These are phyloP conservation scores for Plectosphaerella sp. DNA, from an alignment of 2,329 filamentous ascomycete genomes.

Conservation along the genomic window DNA sequence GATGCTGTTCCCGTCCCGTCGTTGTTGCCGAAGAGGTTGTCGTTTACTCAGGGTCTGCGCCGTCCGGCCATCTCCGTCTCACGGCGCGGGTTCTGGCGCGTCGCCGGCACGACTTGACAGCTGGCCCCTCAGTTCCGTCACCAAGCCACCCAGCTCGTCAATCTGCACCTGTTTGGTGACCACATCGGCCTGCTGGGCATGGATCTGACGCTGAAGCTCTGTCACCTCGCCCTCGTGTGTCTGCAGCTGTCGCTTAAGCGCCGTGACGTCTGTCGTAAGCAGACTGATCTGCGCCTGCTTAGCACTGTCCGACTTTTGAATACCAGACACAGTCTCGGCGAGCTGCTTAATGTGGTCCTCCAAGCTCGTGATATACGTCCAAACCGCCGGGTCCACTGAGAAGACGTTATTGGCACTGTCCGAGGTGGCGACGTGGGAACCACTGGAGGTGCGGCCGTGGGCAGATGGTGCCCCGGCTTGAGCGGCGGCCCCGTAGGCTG, in stretches of 20 bases:
- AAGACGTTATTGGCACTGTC: conserved; percentile 59
- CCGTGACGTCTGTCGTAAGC: conserved; percentile 28
- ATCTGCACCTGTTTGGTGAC: conserved; percentile 6
- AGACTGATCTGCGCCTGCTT: conserved; percentile 30
- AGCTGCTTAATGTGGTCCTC: conserved; percentile 54
- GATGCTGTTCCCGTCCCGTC: conserved; percentile 8
- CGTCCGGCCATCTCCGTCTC: background rate
- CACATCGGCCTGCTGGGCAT: conserved; percentile 12
- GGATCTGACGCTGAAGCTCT: conserved; percentile 18
- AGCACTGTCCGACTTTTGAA: conserved; percentile 34
- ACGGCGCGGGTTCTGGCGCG: background rate
- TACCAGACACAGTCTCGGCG: conserved; percentile 29
- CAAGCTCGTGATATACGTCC: conserved; percentile 67
- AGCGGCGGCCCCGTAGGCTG: conserved; percentile 17
- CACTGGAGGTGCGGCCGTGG: conserved; percentile 38
- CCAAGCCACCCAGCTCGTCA: conserved; percentile 1
- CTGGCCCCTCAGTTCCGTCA: conserved; percentile 4
- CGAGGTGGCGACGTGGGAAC: conserved; percentile 32
- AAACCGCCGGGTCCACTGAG: conserved; percentile 59
- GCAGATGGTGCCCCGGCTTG: conserved; percentile 6
- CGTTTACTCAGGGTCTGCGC: conserved; percentile 3
- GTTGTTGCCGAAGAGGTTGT: conserved; percentile 9
- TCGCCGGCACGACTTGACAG: background rate
- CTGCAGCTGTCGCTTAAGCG: conserved; percentile 25
- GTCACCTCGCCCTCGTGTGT: conserved; percentile 10